A percentile compares a stretch with the other conserved stretches of the same genome.
phyloP scores from a whole-genome alignment of 148 eudicot species.

The Limonium bicolor region DNA sequence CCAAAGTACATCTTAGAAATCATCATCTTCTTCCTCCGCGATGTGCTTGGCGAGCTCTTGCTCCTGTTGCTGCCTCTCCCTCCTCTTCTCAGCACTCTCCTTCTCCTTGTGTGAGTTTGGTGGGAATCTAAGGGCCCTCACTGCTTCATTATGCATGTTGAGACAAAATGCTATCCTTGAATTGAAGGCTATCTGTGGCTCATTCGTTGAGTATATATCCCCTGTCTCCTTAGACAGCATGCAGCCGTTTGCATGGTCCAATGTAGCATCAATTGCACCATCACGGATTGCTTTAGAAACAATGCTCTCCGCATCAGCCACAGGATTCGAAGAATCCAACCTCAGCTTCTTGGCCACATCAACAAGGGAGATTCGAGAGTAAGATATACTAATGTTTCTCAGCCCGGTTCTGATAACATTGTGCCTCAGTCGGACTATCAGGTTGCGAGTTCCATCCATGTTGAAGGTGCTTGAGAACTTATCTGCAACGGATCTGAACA shows the following conservation, averaged over 20 bases:
- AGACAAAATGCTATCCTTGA: constrained; percentile 92
- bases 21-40: constrained; percentile 93
- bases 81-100: constrained; percentile 92
- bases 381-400: constrained; percentile 87
- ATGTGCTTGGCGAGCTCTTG: constrained; percentile 95
- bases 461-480: constrained; percentile 60
- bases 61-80: constrained; percentile 91
- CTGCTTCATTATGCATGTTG: constrained; percentile 95
- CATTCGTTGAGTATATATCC: constrained; percentile 87
- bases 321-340: constrained; percentile 66
- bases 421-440: constrained; percentile 81
- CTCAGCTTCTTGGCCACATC: constrained; percentile 81
- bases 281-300: constrained; percentile 90
- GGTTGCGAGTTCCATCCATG: constrained; percentile 64
- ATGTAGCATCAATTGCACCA: constrained; percentile 89
- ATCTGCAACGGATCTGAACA: constrained; percentile 61
- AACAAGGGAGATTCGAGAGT: constrained; percentile 76
- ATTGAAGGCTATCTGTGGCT: constrained; percentile 86
- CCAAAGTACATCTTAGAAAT: too few relatives aligned
- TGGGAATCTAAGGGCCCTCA: constrained; percentile 75
- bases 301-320: constrained; percentile 96
- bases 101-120: constrained; percentile 90
- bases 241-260: constrained; percentile 81
- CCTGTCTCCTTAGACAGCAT: constrained; percentile 95
- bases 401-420: constrained; percentile 89